These are phyloP conservation scores for Wickerhamomyces queroliae DNA, from an alignment of 805 yeast species.

Conservation along the genomic window DNA sequence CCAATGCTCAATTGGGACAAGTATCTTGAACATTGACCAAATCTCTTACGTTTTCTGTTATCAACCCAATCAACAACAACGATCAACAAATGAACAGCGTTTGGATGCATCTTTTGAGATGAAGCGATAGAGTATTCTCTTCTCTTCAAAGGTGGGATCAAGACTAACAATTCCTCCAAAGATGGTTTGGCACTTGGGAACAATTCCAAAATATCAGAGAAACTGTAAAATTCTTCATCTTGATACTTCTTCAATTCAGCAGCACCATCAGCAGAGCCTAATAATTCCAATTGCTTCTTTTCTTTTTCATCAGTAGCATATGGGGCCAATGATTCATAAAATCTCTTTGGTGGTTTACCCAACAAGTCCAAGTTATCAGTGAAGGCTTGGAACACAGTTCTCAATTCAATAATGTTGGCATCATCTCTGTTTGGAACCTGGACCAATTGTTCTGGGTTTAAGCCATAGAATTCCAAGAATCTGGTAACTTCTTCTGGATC, in stretches of 20 bases:
- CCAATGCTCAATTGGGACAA: slow-evolving; percentile 76
- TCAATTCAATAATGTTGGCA: slow-evolving; percentile 49
- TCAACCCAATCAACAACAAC: slow-evolving; percentile 97
- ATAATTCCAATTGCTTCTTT: slow-evolving; percentile 49
- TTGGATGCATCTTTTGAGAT: slow-evolving; percentile 87
- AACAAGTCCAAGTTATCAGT: slow-evolving; percentile 79
- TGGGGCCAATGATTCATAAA: slow-evolving; percentile 76
- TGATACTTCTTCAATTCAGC: slow-evolving; percentile 76
- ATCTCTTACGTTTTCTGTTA: slow-evolving; percentile 76
- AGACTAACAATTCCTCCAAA: slow-evolving; percentile 58
- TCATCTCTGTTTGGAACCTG: slow-evolving; percentile 68
- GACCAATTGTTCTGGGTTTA: slow-evolving; percentile 62
- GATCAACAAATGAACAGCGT: slow-evolving; percentile 83
- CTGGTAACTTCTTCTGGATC: slow-evolving; percentile 54
- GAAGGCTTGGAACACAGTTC: slow-evolving; percentile 79
- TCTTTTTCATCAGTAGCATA: slow-evolving; percentile 69
- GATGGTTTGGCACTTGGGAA: slow-evolving; percentile 81
- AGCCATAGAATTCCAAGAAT: slow-evolving; percentile 67
- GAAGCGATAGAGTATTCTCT: slow-evolving; percentile 98
- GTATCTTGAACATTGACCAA: slow-evolving; percentile 91
- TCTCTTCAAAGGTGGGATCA: slow-evolving; percentile 86
- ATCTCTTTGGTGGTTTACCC: slow-evolving; percentile 94
- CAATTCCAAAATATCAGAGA: slow-evolving; percentile 73
- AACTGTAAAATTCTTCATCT: slow-evolving; percentile 77
- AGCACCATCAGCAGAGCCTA: slow-evolving; percentile 79